A percentile compares a stretch with the other conserved stretches of the same genome.
Evolutionary conservation across 169 alveolate genomes (phyloP).

Genomic region (Blepharisma undulans): DNA sequence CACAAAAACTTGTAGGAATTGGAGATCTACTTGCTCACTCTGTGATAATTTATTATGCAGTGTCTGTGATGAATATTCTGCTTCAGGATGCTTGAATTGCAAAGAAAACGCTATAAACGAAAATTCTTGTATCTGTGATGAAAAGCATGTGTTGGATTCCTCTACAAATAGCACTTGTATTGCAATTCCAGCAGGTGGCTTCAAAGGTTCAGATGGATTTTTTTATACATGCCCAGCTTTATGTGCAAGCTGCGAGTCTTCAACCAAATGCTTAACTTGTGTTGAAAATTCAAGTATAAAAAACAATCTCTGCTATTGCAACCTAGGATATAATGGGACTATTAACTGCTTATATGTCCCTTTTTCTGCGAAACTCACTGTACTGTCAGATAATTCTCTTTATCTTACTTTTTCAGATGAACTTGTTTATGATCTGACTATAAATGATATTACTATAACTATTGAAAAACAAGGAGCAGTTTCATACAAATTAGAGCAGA

Average conservation of each 20-base stretch:
- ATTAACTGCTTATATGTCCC: background rate
- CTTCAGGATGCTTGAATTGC: background rate
- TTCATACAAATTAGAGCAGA: background rate
- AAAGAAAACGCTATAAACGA: background rate
- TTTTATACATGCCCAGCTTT: background rate
- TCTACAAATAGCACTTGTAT: background rate
- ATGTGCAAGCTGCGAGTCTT: background rate
- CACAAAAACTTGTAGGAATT: background rate
- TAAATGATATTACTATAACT: background rate
- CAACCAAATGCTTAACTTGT: background rate
- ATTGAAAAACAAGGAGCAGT: background rate
- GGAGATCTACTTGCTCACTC: background rate
- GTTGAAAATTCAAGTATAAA: background rate
- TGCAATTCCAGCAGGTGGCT: background rate
- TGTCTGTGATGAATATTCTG: background rate
- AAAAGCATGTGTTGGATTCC: background rate
- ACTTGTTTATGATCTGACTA: background rate
- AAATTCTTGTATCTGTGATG: background rate
- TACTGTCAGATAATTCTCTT: background rate
- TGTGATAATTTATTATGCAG: background rate
- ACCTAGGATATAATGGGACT: background rate
- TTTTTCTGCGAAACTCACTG: background rate
- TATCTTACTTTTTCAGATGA: background rate
- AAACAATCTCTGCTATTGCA: background rate
- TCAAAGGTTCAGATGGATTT: background rate